Conservation (phyloP, 176 grass and related monocot genomes). For the Paspalum vaginatum region DNA sequence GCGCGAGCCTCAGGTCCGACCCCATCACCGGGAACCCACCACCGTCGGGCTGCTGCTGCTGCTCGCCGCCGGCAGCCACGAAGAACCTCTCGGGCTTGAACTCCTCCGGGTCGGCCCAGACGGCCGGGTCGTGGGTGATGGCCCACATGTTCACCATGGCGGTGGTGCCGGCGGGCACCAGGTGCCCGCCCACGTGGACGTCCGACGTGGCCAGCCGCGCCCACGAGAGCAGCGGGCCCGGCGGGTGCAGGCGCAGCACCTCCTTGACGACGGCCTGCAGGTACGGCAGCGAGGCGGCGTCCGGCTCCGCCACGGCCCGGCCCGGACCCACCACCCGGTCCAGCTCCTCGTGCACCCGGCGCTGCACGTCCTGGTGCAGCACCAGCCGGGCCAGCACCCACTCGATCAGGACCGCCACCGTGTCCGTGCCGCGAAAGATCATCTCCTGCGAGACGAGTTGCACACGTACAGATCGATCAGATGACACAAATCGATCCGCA, state of each 20-base stretch:
- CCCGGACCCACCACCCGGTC: conserved; percentile 54
- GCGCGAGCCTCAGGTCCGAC: conserved; percentile 70
- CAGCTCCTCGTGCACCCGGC: conserved; percentile 65
- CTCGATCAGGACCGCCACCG: conserved; percentile 78
- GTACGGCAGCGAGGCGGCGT: conserved; percentile 42
- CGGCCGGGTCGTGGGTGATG: conserved; percentile 58
- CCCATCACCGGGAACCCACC: conserved; percentile 46
- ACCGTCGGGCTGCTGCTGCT: too few relatives aligned
- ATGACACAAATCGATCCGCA: too few relatives aligned
- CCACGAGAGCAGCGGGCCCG: conserved; percentile 85
- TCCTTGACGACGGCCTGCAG: conserved; percentile 78
- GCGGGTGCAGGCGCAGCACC: conserved; percentile 73
- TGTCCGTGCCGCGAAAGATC: conserved; percentile 92
- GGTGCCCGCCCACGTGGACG: conserved; percentile 37
- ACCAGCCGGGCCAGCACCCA: conserved; percentile 69
- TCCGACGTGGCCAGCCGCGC: conserved; percentile 71
- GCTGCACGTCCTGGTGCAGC: conserved; percentile 67
- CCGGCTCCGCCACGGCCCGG: conserved; percentile 39
- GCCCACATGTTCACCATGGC: conserved; percentile 98
- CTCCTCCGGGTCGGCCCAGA: conserved; percentile 51
- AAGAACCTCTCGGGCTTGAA: conserved; percentile 60
- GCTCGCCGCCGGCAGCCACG: neutral
- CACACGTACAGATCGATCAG: neutral
- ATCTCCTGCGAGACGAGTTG: conserved; percentile 51
- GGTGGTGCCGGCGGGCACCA: conserved; percentile 64